Conservation (phyloP, 1,139 yeast genomes). For the Lodderomyces oxycetoniae region DNA sequence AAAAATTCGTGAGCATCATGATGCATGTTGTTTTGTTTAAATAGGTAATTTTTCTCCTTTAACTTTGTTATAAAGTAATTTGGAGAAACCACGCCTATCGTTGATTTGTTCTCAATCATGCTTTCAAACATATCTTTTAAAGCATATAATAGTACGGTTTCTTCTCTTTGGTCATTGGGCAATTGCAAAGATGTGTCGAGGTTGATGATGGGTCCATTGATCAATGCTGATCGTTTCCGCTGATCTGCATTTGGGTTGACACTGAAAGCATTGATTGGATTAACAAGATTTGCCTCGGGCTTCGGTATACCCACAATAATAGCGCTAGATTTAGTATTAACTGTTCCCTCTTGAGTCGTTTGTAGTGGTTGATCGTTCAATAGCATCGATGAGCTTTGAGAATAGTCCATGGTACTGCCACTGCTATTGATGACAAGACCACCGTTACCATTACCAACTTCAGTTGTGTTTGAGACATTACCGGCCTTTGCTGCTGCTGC, state of each 20-base stretch:
- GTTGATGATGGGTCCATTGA: slow-evolving; percentile 80
- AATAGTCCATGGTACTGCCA: slow-evolving; percentile 22
- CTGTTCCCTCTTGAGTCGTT: slow-evolving; percentile 19
- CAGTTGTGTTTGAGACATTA: slow-evolving; percentile 9
- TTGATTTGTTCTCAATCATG: slow-evolving; percentile 65
- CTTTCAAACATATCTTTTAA: slow-evolving; percentile 82
- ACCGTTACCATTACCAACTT: background rate
- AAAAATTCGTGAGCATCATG: slow-evolving; percentile 98
- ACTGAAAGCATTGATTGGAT: slow-evolving; percentile 40
- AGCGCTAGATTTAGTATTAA: slow-evolving; percentile 30
- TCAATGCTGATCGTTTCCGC: slow-evolving; percentile 73
- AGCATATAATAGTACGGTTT: slow-evolving; percentile 61
- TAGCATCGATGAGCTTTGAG: slow-evolving; percentile 36
- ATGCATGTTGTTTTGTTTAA: slow-evolving; percentile 84
- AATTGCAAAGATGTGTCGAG: slow-evolving; percentile 59
- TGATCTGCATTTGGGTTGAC: slow-evolving; percentile 64
- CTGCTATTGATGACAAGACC: background rate
- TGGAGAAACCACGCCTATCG: slow-evolving; percentile 85
- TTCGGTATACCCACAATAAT: slow-evolving; percentile 43
- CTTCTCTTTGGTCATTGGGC: slow-evolving; percentile 40
- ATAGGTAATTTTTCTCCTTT: slow-evolving; percentile 77
- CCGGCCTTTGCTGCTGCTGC: slow-evolving; percentile 2
- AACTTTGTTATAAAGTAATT: slow-evolving; percentile 64
- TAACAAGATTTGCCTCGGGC: slow-evolving; percentile 33
- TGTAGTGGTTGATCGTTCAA: slow-evolving; percentile 21